A percentile compares a stretch with the other conserved stretches of the same genome.
These are phyloP conservation scores for Vinca minor DNA, from an alignment of 257 asterid species.

Conservation along the genomic window DNA sequence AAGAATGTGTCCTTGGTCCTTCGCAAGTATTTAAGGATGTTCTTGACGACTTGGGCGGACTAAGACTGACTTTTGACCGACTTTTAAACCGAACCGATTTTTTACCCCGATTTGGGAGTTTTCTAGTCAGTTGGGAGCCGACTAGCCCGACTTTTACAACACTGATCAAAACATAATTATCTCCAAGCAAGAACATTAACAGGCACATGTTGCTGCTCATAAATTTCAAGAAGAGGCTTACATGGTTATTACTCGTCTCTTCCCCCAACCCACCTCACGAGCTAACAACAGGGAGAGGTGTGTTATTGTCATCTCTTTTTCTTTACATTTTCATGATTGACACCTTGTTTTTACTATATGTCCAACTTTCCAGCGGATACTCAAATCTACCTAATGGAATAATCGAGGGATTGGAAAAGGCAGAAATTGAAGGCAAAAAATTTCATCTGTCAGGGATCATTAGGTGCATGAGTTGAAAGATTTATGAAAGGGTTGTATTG, in stretches of 20 bases:
- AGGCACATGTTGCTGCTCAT: background rate
- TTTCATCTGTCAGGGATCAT: background rate
- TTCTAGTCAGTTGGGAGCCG: too few species aligned
- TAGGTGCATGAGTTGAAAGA: background rate
- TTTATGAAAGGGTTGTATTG: background rate
- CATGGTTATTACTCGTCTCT: background rate
- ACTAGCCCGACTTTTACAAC: too few species aligned
- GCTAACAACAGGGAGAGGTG: background rate
- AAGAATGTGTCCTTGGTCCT: too few species aligned
- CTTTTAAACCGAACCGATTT: too few species aligned
- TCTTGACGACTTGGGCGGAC: too few species aligned
- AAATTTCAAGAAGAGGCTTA: background rate
- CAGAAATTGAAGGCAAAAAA: background rate
- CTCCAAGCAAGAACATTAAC: background rate
- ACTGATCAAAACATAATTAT: too few species aligned
- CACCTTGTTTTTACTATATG: background rate
- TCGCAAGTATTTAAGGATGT: too few species aligned
- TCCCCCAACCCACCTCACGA: background rate
- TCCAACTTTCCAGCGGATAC: background rate
- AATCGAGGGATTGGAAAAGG: background rate
- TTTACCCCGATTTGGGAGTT: too few species aligned
- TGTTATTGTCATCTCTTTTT: background rate
- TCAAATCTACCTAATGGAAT: background rate
- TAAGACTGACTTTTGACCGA: too few species aligned
- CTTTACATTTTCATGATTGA: background rate